Base-by-base conservation (phyloP, 2,329 filamentous ascomycete species). In the Aspergillus sclerotialis region DNA sequence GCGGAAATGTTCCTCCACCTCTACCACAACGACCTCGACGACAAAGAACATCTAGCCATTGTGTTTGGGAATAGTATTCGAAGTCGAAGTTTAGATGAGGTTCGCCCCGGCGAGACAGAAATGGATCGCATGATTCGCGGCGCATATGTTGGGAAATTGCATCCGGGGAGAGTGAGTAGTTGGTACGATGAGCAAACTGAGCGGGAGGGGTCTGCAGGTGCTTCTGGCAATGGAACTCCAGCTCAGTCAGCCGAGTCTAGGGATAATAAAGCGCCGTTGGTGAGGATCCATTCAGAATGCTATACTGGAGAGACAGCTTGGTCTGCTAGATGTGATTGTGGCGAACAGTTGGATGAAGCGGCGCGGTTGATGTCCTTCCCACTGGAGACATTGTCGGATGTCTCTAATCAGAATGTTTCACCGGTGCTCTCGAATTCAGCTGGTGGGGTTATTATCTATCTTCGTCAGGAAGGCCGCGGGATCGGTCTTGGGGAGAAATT, bases 271-370 rank as follows among this genome's bases (percentile, higher is more conserved):
- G 56, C 82, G 1, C 86, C 92, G 0, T 69, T 98, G 25, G 90
- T 98, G 30, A 77, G 92, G 37, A 98, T 98, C 55, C 92, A 98
- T 61, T 94, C 86, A 3, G 92, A 98, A 63, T 98, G 92, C 66
- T 98, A 98, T 63, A 98, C 92, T 0, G 92, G 92, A 39, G 92
- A 98, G 69, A 98, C 92, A 1, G 92, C 93, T 1, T 96, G 92
- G 92, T 95, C 89, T 6, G 90, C 92, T 23, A 80, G 92, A 17
- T 98, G 92, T 66, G 92, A 98, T 65, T 98, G 92, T 60, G 92
- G 92, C 37, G 92, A 98, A 65, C 92, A 98, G 60, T 74, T 98
- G 2, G 92, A 98, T 60, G 92, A 98, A 67, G 92, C 92, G 1
- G 92, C 90, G 2, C 76, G 92, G 16, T 68, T 98, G 2, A 98